Evolutionary conservation across 2,329 filamentous ascomycete species (phyloP), one percentile per base, ranked within the genome.

Genomic region (Microsporum ferrugineum): DNA sequence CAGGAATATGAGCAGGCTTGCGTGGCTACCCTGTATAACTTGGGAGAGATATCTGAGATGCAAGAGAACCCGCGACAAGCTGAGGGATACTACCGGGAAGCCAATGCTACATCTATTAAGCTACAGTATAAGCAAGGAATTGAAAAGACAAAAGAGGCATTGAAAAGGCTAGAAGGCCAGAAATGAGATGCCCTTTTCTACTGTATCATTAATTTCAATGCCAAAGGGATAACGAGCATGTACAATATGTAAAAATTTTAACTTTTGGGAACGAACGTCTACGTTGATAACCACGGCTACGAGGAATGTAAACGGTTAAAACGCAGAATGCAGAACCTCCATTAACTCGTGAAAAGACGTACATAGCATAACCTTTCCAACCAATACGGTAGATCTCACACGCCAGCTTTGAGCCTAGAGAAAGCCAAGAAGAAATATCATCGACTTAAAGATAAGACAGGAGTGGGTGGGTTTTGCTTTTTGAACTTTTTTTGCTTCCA

Each of bases 1-100:
- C 80, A 86, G 57, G 89, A 95, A 69, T 96, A 92, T 69, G 90
- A 95, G 71, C 74, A 87, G 61, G 89, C 87, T 1, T 96, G 91
- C 69, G 88, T 87, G 1, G 88, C 87, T 4, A 88, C 91, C 5
- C 84, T 88, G n/a, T 88, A 89, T 72, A 95, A 95, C 70, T 82
- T 96, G 59, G 92, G 86, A 29, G 88, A 95, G 68, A 86, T 96
- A 66, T 87, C 88, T 0, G 84, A 88, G 65, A 86, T 94, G 82
- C 75, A 85, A 63, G 86, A 87, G 1, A 81, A 88, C 67, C 68
- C 79, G 1, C 76, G 77, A 2, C 80, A 88, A 65, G 91, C 92
- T 1, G 80, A 80, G 67, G 80, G 79, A 66, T 82, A 82, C 69
- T 96, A 88, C 69, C 76, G 80, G 60, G 83, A 95, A 70, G 87